Conservation (phyloP, 139 green algal genomes). For the Ettlia oleoabundans region DNA sequence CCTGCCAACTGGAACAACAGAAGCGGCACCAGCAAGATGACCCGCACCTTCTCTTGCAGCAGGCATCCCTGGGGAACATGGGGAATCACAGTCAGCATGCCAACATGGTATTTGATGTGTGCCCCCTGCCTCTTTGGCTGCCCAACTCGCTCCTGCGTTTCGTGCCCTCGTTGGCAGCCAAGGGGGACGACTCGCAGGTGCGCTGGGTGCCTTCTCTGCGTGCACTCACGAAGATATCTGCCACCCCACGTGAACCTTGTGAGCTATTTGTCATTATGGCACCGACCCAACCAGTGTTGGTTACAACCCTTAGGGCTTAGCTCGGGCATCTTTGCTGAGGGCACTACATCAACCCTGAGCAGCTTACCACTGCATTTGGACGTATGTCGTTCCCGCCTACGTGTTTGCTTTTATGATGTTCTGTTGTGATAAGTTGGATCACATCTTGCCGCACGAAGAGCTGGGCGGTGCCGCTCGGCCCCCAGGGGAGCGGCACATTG, state of each 20-base stretch:
- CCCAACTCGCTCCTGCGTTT: background rate
- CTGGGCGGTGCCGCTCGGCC: background rate
- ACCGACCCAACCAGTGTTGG: background rate
- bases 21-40: too few species aligned
- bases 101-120: background rate
- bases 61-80: constrained; percentile 11
- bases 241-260: background rate
- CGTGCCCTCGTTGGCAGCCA: background rate
- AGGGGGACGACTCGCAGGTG: background rate
- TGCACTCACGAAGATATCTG: background rate
- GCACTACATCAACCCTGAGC: too few species aligned
- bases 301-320: too few species aligned
- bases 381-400: too few species aligned
- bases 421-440: background rate
- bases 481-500: background rate
- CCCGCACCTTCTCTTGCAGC: background rate
- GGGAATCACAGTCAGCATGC: background rate
- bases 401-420: too few species aligned
- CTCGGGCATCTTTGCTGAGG: too few species aligned
- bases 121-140: background rate
- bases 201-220: constrained; percentile 7
- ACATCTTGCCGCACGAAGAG: background rate
- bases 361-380: too few species aligned
- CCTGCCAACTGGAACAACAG: too few species aligned
- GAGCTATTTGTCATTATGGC: constrained; percentile 15